Evolutionary conservation across 148 eudicot species (phyloP).

Genomic region (Spergularia bocconei): DNA sequence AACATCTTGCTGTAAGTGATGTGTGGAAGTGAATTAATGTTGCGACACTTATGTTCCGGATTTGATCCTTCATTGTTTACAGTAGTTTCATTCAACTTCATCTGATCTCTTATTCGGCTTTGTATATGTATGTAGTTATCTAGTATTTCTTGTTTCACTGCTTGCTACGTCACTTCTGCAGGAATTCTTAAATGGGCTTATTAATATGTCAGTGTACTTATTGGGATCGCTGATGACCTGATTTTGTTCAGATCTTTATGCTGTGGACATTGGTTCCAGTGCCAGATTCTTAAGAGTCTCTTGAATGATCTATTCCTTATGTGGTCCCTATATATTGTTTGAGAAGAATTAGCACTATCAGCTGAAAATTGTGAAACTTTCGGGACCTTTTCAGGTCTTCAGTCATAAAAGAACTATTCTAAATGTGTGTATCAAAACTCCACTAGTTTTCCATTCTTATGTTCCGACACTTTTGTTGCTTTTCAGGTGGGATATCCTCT

Average conservation of each 20-base stretch:
- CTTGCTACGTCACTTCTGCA: background rate
- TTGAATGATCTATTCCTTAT: background rate
- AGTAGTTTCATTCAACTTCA: background rate
- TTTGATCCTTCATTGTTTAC: background rate
- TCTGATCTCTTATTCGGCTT: background rate
- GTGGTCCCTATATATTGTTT: background rate
- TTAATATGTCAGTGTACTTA: background rate
- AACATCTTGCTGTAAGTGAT: slow-evolving; percentile 87
- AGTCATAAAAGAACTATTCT: background rate
- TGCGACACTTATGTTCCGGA: background rate
- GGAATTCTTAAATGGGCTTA: background rate
- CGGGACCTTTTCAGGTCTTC: background rate
- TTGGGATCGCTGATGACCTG: background rate
- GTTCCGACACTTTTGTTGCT: slow-evolving; percentile 8
- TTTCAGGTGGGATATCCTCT: slow-evolving; percentile 87
- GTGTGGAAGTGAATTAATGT: slow-evolving; percentile 8
- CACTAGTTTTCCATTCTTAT: background rate
- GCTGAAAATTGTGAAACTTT: background rate
- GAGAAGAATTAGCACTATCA: background rate
- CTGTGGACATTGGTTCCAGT: background rate
- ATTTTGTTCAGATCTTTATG: background rate
- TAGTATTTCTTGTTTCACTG: background rate
- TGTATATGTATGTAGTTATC: background rate
- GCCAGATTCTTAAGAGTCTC: background rate
- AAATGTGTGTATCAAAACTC: background rate